Evolutionary conservation across 805 yeast genomes (phyloP).

Genomic region (Priceomyces melissophilus): DNA sequence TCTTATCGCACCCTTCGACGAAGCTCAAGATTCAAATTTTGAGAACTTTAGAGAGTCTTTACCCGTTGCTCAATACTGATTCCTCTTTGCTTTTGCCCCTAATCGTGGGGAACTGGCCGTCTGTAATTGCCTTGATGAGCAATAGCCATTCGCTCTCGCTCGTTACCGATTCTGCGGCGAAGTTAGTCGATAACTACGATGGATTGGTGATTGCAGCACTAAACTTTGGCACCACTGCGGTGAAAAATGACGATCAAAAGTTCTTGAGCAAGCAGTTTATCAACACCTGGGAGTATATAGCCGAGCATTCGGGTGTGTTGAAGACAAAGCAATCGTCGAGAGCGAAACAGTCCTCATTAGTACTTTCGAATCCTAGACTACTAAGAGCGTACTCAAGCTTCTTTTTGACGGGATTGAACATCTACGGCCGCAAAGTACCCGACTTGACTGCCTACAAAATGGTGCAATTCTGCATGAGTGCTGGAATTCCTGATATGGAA

Average conservation of each 20-base stretch:
- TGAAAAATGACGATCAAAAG: conserved; percentile 33
- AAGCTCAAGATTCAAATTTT: conserved; percentile 56
- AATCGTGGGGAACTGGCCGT: conserved; percentile 33
- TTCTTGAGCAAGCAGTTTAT: conserved; percentile 47
- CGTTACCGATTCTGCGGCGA: neutral
- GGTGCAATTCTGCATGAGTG: conserved; percentile 23
- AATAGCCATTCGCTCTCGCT: conserved; percentile 11
- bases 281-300: conserved; percentile 40
- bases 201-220: conserved; percentile 24
- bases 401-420: conserved; percentile 32
- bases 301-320: conserved; percentile 5
- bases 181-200: conserved; percentile 3
- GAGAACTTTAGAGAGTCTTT: conserved; percentile 33
- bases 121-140: conserved; percentile 17
- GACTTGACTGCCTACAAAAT: conserved; percentile 36
- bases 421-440: conserved; percentile 40
- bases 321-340: neutral
- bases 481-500: conserved; percentile 20
- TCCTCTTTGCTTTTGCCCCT: conserved; percentile 30
- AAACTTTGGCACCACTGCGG: conserved; percentile 23
- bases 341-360: conserved; percentile 3
- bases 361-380: conserved; percentile 18
- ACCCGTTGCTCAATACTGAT: conserved; percentile 31
- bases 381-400: conserved; percentile 24
- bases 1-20: conserved; percentile 63